phyloP scores from a whole-genome alignment of 1,284 basidiomycete genomes.

The Trametes sp. region DNA sequence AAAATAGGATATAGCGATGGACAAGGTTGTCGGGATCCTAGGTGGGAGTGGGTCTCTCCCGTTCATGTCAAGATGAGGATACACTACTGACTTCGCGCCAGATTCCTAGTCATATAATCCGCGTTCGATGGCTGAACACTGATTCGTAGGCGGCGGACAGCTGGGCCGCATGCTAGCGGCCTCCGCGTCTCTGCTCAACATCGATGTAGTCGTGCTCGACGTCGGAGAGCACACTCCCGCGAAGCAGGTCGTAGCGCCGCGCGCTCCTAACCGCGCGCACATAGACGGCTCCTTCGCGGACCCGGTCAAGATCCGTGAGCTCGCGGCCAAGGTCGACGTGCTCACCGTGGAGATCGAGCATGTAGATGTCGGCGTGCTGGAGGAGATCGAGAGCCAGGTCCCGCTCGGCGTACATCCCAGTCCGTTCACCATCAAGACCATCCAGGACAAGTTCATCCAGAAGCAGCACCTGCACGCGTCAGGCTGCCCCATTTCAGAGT shows the following conservation, averaged over 20 bases:
- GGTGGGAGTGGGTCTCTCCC: constrained; percentile 62
- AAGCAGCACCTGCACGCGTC: constrained; percentile 78
- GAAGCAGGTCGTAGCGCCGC: constrained; percentile 84
- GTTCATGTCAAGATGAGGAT: not conserved
- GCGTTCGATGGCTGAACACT: constrained; percentile 14
- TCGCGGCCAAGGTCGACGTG: constrained; percentile 86
- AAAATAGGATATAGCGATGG: constrained; percentile 46
- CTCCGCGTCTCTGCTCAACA: constrained; percentile 88
- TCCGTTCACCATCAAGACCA: constrained; percentile 85
- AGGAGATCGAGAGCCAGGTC: constrained; percentile 62
- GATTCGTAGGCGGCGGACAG: constrained; percentile 86
- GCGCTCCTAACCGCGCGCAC: constrained; percentile 62
- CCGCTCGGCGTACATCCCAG: constrained; percentile 83
- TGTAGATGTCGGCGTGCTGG: constrained; percentile 84
- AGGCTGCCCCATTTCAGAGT: constrained; percentile 80
- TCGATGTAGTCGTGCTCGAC: constrained; percentile 91
- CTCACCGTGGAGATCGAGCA: constrained; percentile 99
- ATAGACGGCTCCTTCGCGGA: constrained; percentile 92
- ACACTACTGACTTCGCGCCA: constrained; percentile 1
- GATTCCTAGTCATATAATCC: constrained; percentile 21
- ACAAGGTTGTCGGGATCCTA: constrained; percentile 67
- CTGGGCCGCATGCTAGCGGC: constrained; percentile 97
- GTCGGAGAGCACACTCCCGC: constrained; percentile 84
- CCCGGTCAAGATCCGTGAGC: constrained; percentile 79
- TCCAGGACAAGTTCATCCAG: constrained; percentile 96